Percentiles rank a stretch among this genome's conserved stretches.
Evolutionary conservation across 345 rosid genomes (phyloP).

Genomic region (Populus tremula): DNA sequence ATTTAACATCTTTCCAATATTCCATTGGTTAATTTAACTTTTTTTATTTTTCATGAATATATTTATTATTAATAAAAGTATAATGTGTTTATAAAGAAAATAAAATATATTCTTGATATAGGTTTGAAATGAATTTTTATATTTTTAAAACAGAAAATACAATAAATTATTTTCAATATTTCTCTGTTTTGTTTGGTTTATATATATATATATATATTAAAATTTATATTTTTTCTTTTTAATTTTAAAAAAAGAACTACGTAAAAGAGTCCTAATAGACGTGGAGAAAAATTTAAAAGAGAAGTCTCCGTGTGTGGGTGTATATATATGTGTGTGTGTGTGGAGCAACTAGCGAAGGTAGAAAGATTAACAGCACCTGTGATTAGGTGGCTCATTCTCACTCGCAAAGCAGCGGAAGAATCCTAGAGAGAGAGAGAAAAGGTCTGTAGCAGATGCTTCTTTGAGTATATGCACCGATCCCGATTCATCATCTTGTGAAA

Average conservation of each 20-base stretch:
- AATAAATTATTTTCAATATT: too few species aligned
- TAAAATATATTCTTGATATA: too few species aligned
- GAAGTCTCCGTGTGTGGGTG: background rate
- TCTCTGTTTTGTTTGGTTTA: too few species aligned
- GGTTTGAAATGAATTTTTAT: too few species aligned
- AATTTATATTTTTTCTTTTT: too few species aligned
- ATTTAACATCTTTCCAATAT: too few species aligned
- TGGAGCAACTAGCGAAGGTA: background rate
- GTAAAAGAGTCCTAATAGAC: background rate
- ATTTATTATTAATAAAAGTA: too few species aligned
- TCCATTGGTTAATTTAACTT: background rate
- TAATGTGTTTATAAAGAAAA: too few species aligned
- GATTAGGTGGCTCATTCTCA: background rate
- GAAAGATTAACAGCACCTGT: background rate
- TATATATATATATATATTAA: too few species aligned
- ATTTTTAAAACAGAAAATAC: too few species aligned
- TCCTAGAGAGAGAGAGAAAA: background rate
- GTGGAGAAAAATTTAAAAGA: background rate
- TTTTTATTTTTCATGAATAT: too few species aligned
- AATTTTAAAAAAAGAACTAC: too few species aligned
- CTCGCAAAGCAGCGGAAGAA: background rate
- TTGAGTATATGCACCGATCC: constrained; percentile 9
- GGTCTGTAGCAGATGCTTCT: background rate
- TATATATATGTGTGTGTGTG: background rate
- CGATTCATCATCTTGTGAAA: background rate